A percentile compares a stretch with the other conserved stretches of the same genome.
Conservation (phyloP, 1,284 basidiomycete genomes). For the Coriolopsis trogii region DNA sequence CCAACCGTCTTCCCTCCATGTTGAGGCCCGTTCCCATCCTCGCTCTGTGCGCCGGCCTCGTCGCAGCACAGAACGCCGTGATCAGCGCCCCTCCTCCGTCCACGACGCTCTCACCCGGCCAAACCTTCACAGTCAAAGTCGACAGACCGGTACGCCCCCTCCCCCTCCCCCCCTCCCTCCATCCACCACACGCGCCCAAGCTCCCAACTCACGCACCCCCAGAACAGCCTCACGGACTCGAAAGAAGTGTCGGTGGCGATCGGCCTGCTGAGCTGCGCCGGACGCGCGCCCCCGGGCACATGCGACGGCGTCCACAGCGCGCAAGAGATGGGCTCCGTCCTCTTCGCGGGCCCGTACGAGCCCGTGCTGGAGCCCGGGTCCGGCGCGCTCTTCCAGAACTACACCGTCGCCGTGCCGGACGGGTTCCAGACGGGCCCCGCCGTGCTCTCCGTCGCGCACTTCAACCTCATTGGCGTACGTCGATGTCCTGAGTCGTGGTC, state of each 20-base stretch:
- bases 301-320: constrained; percentile 32
- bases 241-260: constrained; percentile 50
- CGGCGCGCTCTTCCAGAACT: constrained; percentile 22
- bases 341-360: constrained; percentile 50
- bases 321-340: constrained; percentile 40
- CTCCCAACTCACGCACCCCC: too few relatives aligned
- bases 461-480: constrained; percentile 22
- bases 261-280: constrained; percentile 37
- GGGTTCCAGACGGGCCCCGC: constrained; percentile 15
- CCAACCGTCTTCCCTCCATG: too few relatives aligned
- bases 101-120: constrained; percentile 8
- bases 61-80: constrained; percentile 12
- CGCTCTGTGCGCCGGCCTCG: constrained; percentile 2
- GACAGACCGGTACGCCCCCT: constrained; percentile 10
- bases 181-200: not conserved
- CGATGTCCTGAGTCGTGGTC: too few relatives aligned
- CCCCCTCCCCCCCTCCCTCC: not conserved
- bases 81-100: constrained; percentile 10
- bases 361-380: constrained; percentile 29
- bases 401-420: constrained; percentile 22
- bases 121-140: constrained; percentile 16
- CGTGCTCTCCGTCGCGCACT: constrained; percentile 17
- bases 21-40: not conserved
- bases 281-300: constrained; percentile 12
- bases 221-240: constrained; percentile 42